Evolutionary conservation across 2,329 filamentous ascomycete species (phyloP), one percentile per base, ranked within the genome.

Genomic region (Lasiodiplodia theobromae): DNA sequence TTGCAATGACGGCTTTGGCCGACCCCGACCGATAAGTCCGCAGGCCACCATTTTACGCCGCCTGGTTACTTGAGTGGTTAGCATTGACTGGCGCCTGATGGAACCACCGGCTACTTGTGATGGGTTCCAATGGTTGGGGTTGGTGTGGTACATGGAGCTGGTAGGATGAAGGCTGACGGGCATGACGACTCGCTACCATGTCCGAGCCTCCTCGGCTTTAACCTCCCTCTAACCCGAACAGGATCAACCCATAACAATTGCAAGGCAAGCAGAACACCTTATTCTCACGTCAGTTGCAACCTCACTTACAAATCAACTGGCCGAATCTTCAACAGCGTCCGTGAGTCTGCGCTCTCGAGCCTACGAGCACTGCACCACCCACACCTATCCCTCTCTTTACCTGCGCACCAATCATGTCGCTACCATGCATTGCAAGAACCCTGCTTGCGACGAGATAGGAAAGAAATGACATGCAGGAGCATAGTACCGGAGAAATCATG

Each of bases 181-280:
- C 28, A 28, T 28, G 28, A 28, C 28, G 28, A 28, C 28, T 5
- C 28, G 28, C 28, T 28, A 28, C 10, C 38, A 62, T 34, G 8
- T 34, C 57, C 57, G 57, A 62, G 28, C 21, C 11, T 31, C 12
- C 7, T 62, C 44, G 40, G 40, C 25, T 21, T 34, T 23, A 63
- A 63, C 16, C n/a, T 49, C 6, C 40, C 14, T 12, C 40, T 49
- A 63, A 37, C 58, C 44, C 21, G 23, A 63, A 51, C n/a, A 51
- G 8, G 40, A 6, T 11, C 5, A 10, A 21, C 11, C 21, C 10
- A 3, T 5, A 21, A 6, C 2, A 28, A 31, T 16, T 7, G 3
- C 3, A 21, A 34, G 40, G 34, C 25, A 34, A 34, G 31, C 37
- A 58, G n/a, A 18, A 49, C 44, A 62, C 57, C 47, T 25, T 38